Evolutionary conservation across 768 basidiomycete species (phyloP).

Genomic region (Termitomyces sp.): DNA sequence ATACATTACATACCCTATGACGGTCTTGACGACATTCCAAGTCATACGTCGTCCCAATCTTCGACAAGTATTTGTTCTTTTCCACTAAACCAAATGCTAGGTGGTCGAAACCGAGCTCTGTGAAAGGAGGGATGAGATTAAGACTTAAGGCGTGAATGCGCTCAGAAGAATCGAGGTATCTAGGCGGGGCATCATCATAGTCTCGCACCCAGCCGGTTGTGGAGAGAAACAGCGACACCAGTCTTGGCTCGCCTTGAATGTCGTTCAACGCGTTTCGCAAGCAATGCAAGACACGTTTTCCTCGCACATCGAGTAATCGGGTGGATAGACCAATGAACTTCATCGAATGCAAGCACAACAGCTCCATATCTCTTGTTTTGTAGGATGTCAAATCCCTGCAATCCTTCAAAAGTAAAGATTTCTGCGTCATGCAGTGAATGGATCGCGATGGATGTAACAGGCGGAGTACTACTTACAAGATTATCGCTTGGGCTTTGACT

Average conservation of each 20-base stretch:
- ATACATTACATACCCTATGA: too few relatives aligned
- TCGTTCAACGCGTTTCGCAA: neutral
- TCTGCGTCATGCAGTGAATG: neutral
- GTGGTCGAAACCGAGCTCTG: neutral
- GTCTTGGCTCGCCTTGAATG: neutral
- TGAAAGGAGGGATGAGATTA: neutral
- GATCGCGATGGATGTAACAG: neutral
- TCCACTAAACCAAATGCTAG: neutral
- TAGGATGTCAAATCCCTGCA: neutral
- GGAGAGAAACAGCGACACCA: neutral
- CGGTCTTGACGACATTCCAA: too few relatives aligned
- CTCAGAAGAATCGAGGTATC: neutral
- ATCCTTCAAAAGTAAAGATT: neutral
- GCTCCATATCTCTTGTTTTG: neutral
- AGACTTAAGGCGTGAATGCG: fast-evolving
- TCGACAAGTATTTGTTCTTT: too few relatives aligned
- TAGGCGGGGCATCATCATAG: neutral
- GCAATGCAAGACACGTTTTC: neutral
- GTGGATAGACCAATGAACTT: neutral
- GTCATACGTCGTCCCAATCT: too few relatives aligned
- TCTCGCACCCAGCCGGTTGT: neutral
- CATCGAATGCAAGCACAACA: neutral
- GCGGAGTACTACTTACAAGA: neutral
- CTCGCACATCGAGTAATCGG: fast-evolving
- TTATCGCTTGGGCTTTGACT: neutral